Conservation (phyloP, 805 yeast species). For the Yarrowia keelungensis region DNA sequence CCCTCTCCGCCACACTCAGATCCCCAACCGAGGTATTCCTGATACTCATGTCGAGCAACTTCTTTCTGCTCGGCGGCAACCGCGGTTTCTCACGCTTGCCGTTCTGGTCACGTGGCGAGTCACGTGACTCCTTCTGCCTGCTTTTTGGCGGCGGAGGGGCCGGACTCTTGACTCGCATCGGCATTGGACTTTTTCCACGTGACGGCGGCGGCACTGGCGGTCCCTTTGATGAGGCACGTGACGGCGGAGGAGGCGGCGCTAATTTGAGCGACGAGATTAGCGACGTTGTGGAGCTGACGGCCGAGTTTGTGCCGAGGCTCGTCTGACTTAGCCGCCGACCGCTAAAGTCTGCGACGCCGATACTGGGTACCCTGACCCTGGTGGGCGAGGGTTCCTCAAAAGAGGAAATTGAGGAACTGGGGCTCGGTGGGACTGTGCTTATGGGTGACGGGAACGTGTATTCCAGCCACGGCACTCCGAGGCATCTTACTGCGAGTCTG, state of each 20-base stretch:
- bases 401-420: neutral
- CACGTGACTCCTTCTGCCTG: neutral
- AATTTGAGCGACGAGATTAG: conserved; percentile 25
- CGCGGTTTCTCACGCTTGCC: conserved; percentile 6
- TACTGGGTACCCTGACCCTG: conserved; percentile 3
- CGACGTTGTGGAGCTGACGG: conserved; percentile 6
- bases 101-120: no score
- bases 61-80: conserved; percentile 19
- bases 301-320: neutral
- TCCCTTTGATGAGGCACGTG: conserved; percentile 18
- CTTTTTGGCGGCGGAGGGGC: conserved; percentile 23
- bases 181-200: conserved; percentile 3
- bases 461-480: conserved; percentile 44
- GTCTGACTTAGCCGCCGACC: conserved; percentile 21
- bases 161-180: neutral
- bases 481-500: conserved; percentile 46
- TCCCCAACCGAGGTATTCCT: conserved; percentile 11
- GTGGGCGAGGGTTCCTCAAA: conserved; percentile 16
- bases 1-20: conserved; percentile 5
- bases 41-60: conserved; percentile 21
- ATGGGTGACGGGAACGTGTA: conserved; percentile 39
- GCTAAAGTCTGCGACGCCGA: conserved; percentile 8
- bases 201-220: conserved; percentile 23
- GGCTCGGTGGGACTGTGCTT: conserved; percentile 23
- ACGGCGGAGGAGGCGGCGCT: conserved; percentile 33